These are phyloP conservation scores for Tripterygium wilfordii DNA, from an alignment of 177 flowering plant species.

Conservation along the genomic window DNA sequence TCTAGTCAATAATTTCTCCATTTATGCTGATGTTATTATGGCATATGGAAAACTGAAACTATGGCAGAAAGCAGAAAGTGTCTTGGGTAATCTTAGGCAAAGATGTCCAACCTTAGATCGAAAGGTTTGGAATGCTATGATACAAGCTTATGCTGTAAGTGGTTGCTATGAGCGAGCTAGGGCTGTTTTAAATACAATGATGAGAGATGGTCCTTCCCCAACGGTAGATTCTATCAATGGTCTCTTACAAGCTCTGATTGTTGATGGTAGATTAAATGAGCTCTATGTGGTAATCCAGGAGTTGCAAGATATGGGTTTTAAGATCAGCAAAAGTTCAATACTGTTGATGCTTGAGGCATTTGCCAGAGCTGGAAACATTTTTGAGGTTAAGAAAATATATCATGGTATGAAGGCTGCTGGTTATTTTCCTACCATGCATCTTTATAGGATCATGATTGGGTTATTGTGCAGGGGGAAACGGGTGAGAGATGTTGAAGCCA, in stretches of 20 bases:
- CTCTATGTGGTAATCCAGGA: conserved; percentile 86
- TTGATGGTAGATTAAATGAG: conserved; percentile 77
- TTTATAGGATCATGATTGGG: conserved; percentile 68
- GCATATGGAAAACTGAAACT: conserved; percentile 68
- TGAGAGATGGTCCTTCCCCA: conserved; percentile 89
- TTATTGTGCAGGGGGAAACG: conserved; percentile 63
- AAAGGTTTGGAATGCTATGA: conserved; percentile 81
- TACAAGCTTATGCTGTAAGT: conserved; percentile 77
- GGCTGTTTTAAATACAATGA: conserved; percentile 88
- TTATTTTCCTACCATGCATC: conserved; percentile 89
- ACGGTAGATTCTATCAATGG: conserved; percentile 77
- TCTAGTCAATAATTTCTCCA: conserved; percentile 27
- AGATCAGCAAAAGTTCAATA: conserved; percentile 87
- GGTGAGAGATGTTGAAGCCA: conserved; percentile 85
- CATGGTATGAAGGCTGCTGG: conserved; percentile 97
- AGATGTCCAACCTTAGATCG: conserved; percentile 40
- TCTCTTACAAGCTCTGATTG: conserved; percentile 77
- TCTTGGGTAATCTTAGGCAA: conserved; percentile 59
- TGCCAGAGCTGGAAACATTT: conserved; percentile 62
- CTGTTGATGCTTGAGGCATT: conserved; percentile 92
- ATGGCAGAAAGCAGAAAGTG: conserved; percentile 71
- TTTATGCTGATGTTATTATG: conserved; percentile 54
- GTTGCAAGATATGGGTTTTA: conserved; percentile 93
- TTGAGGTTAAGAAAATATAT: conserved; percentile 93
- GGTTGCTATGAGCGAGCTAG: conserved; percentile 93